Percentiles rank a stretch among this genome's conserved stretches.
phyloP scores from a whole-genome alignment of 2,329 filamentous ascomycete genomes.

The Basipetospora chlamydospora region DNA sequence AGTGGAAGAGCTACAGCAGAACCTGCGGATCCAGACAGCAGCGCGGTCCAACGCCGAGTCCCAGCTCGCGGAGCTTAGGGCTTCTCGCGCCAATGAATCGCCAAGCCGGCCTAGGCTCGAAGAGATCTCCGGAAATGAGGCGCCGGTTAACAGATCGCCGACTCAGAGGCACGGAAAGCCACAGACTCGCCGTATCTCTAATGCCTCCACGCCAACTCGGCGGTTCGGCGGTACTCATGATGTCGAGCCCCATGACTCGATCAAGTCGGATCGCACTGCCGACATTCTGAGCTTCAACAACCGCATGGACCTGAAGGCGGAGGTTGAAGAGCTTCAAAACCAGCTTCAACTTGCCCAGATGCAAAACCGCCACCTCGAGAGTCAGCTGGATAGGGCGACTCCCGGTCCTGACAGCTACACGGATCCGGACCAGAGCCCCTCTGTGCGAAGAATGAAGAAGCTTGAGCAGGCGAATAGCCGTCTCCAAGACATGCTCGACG shows the following conservation, averaged over 20 bases:
- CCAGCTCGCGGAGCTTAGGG: conserved; percentile 65
- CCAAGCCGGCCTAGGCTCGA: conserved; percentile 64
- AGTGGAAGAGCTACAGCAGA: conserved; percentile 78
- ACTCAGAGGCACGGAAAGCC: conserved; percentile 46
- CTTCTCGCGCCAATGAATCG: conserved; percentile 51
- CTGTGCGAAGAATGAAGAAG: conserved; percentile 69
- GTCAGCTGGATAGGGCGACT: conserved; percentile 60
- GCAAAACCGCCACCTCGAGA: conserved; percentile 86
- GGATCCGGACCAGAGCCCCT: conserved; percentile 69
- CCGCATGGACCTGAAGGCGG: conserved; percentile 78
- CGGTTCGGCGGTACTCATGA: conserved; percentile 48
- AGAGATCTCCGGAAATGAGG: conserved; percentile 76
- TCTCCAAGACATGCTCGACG: conserved; percentile 86
- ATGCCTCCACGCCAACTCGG: conserved; percentile 63
- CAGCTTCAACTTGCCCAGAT: conserved; percentile 88
- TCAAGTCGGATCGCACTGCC: conserved; percentile 65
- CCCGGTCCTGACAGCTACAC: conserved; percentile 44
- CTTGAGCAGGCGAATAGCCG: conserved; percentile 84
- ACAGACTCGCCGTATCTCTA: conserved; percentile 49
- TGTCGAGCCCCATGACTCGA: conserved; percentile 53
- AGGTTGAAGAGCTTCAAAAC: conserved; percentile 85
- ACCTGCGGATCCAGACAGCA: conserved; percentile 69
- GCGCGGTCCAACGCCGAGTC: conserved; percentile 69
- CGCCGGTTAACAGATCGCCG: conserved; percentile 59
- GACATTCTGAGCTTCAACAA: conserved; percentile 77